Conservation (phyloP, 2,329 filamentous ascomycete genomes). For the Penicillium frequentans region DNA sequence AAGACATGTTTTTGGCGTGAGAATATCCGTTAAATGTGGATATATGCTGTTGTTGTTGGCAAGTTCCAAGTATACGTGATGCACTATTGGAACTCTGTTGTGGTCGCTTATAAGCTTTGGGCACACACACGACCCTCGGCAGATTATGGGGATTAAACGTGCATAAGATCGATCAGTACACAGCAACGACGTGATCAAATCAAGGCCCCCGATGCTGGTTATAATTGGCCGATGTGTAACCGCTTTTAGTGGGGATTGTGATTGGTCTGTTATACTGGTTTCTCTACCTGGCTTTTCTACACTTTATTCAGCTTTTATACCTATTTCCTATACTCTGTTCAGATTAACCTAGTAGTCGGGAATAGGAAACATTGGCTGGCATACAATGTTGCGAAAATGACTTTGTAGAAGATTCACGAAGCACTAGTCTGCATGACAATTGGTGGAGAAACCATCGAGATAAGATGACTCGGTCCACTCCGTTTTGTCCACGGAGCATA, state of each 20-base stretch:
- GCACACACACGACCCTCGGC: background rate
- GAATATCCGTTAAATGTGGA: background rate
- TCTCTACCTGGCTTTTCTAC: background rate
- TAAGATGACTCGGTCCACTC: background rate
- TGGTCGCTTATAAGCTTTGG: background rate
- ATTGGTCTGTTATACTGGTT: background rate
- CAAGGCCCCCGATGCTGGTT: background rate
- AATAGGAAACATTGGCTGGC: background rate
- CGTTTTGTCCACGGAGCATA: background rate
- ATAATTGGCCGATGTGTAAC: background rate
- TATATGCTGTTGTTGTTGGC: background rate
- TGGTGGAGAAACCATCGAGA: slow-evolving; percentile 9
- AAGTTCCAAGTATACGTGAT: background rate
- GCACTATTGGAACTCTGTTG: background rate
- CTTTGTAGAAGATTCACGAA: background rate
- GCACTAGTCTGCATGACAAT: background rate
- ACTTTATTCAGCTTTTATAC: background rate
- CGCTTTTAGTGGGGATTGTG: background rate
- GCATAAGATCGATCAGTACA: background rate
- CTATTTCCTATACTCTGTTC: no score
- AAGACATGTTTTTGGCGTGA: background rate
- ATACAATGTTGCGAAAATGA: background rate
- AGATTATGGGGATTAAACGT: background rate
- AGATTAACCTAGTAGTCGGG: background rate
- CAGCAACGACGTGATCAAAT: background rate